phyloP scores from a whole-genome alignment of 2,329 filamentous ascomycete species.

The Massarina eburnea region DNA sequence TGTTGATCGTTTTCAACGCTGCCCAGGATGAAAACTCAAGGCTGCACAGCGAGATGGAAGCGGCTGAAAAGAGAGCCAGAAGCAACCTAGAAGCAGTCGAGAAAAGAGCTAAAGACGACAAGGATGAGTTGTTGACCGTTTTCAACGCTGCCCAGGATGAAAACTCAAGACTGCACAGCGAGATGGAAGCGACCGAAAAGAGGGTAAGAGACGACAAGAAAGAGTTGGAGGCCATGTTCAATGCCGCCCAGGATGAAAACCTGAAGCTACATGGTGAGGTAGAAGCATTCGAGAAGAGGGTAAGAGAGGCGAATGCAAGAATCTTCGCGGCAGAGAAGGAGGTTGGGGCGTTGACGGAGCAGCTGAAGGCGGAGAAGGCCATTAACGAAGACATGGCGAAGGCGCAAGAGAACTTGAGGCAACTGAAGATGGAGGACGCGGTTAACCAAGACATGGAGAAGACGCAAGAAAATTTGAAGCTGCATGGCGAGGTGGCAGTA shows the following conservation, averaged over 20 bases:
- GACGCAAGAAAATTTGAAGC: conserved; percentile 36
- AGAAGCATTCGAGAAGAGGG: conserved; percentile 29
- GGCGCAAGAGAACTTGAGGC: no score
- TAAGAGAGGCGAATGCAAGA: conserved; percentile 31
- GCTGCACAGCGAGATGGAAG: no score
- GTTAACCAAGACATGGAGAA: no score
- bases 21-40: no score
- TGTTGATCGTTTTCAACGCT: conserved; percentile 39
- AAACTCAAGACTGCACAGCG: no score
- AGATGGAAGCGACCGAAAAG: no score
- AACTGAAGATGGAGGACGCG: no score
- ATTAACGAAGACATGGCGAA: conserved; percentile 32
- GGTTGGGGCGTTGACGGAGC: conserved; percentile 24
- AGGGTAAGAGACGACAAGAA: no score
- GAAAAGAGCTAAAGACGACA: no score
- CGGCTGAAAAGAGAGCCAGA: no score
- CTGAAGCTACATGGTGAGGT: conserved; percentile 31
- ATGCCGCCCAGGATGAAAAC: conserved; percentile 34
- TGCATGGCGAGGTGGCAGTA: conserved; percentile 30
- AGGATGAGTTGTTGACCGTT: conserved; percentile 37
- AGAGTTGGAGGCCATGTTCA: conserved; percentile 40
- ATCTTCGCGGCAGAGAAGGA: conserved; percentile 30
- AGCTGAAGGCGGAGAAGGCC: conserved; percentile 26
- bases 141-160: conserved; percentile 37
- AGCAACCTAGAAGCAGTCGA: no score